These are phyloP conservation scores for Vanderwaltozyma tropicalis DNA, from an alignment of 805 yeast genomes.

Conservation along the genomic window DNA sequence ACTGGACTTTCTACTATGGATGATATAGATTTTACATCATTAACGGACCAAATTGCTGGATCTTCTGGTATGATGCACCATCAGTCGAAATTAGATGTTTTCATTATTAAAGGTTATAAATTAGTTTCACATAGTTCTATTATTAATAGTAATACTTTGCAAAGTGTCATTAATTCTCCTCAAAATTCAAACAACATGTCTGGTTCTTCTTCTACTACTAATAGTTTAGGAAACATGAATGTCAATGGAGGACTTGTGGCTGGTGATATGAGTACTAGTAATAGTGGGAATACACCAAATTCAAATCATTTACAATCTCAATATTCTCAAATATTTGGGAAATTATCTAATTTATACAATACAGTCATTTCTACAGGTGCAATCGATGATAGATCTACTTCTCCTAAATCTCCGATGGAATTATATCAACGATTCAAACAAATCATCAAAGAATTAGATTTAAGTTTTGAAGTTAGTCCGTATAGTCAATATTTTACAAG, in stretches of 20 bases:
- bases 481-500: conserved; percentile 22
- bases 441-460: conserved; percentile 25
- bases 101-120: conserved; percentile 19
- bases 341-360: conserved; percentile 22
- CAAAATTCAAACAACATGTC: conserved; percentile 19
- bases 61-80: conserved; percentile 14
- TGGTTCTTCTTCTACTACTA: conserved; percentile 6
- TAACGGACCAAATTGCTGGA: conserved; percentile 9
- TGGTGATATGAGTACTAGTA: conserved; percentile 1
- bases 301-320: conserved; percentile 7
- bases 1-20: conserved; percentile 4
- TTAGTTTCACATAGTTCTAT: conserved; percentile 13
- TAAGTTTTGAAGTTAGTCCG: conserved; percentile 24
- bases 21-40: conserved; percentile 12
- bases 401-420: conserved; percentile 28
- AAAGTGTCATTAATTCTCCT: conserved; percentile 17
- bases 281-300: conserved; percentile 1
- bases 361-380: conserved; percentile 18
- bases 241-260: conserved; percentile 2
- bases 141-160: conserved; percentile 10
- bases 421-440: conserved; percentile 27
- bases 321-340: conserved; percentile 15
- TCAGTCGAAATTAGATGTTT: conserved; percentile 20
- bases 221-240: not conserved
- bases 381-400: conserved; percentile 22